Percentiles rank a stretch among this genome's conserved stretches.
Evolutionary conservation across 2,329 filamentous ascomycete species (phyloP).

Genomic region (Paramyrothecium roridum): DNA sequence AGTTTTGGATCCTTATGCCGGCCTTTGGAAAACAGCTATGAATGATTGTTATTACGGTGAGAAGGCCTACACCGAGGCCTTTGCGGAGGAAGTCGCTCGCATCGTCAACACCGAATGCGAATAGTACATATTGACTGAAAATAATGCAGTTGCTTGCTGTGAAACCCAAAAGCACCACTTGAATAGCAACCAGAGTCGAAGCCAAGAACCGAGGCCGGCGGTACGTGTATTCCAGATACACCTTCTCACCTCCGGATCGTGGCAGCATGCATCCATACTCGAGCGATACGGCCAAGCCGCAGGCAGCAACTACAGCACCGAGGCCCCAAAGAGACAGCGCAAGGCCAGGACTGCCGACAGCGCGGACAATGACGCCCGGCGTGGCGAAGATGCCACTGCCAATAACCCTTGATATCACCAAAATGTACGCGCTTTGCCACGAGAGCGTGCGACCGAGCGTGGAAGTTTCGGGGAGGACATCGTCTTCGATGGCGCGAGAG

Average conservation of each 20-base stretch:
- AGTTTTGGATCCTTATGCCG: conserved; percentile 58
- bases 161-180: conserved; percentile 63
- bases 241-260: conserved; percentile 64
- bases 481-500: conserved; percentile 44
- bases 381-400: conserved; percentile 72
- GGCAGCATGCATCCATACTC: conserved; percentile 72
- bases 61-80: conserved; percentile 50
- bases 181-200: conserved; percentile 60
- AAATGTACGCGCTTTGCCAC: conserved; percentile 63
- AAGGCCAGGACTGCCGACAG: conserved; percentile 64
- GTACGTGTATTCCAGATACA: conserved; percentile 70
- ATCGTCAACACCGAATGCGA: conserved; percentile 50
- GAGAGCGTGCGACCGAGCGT: conserved; percentile 55
- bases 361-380: conserved; percentile 63
- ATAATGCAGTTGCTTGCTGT: conserved; percentile 69
- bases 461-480: conserved; percentile 57
- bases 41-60: conserved; percentile 54
- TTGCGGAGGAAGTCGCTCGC: conserved; percentile 51
- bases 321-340: conserved; percentile 61
- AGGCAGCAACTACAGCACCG: conserved; percentile 59
- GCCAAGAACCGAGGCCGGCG: conserved; percentile 60
- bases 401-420: conserved; percentile 66
- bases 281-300: conserved; percentile 58
- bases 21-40: conserved; percentile 56
- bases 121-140: conserved; percentile 63